Evolutionary conservation across 208 protist species (phyloP), one percentile per base, ranked within the genome.

Genomic region (Trypanosoma rangeli): DNA sequence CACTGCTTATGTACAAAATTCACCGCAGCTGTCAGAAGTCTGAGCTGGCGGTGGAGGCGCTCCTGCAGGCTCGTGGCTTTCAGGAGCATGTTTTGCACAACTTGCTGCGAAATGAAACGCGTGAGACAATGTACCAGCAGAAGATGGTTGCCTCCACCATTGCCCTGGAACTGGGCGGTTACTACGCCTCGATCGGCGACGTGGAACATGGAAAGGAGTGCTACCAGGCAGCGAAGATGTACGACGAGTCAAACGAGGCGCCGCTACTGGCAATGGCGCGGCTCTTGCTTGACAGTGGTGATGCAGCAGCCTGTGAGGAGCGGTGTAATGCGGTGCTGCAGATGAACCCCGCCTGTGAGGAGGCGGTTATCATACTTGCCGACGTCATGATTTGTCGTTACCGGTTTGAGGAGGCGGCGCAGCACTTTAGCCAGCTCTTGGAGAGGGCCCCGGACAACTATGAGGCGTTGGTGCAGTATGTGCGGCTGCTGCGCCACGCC

Each of bases 281-380:
- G 70, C 75, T 98, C 50, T 79, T 90, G 63, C 74, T 97, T n/a
- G 62, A 78, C 15, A 73, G 50, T 35, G 84, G 81, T 35, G 92
- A 98, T 68, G 58, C 89, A 29, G 86, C 97, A n/a, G 80, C 61
- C n/a, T 97, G 93, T 60, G 93, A 98, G 81, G 66, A 85, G 50
- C 87, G 95, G 64, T 98, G 94, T 79, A 85, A 85, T 42, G 76
- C 83, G 49, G 65, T 98, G 46, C 87, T 99, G 33, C 75, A 82
- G 50, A 86, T 97, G 37, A 90, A 95, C 70, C 78, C 89, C 5
- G 56, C 64, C 37, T 91, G 91, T 59, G 92, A 97, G 31, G 90
- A 96, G 46, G 97, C 96, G 1, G 84, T 87, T 29, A 89, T 97
- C 50, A 91, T 98, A 59, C 77, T 99, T 18, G 94, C 97, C 0